Conservation (phyloP, 768 basidiomycete genomes). For the Pseudohyphozyma bogoriensis region DNA sequence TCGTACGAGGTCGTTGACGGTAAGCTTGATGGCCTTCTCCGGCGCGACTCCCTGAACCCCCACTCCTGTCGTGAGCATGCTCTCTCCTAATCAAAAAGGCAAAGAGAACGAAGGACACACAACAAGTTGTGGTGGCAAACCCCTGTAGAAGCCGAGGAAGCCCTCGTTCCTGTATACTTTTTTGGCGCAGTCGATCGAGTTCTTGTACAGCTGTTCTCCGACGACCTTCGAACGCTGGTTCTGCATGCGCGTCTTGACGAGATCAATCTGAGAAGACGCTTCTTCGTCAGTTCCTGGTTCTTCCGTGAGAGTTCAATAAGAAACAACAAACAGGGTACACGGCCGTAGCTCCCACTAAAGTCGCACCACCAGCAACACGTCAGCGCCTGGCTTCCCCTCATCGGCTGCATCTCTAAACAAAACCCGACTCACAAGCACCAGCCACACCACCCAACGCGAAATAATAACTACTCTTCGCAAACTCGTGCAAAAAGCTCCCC, state of each 20-base stretch:
- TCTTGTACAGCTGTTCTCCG: conserved; percentile 92
- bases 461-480: conserved; percentile 49
- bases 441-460: conserved; percentile 80
- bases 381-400: no score
- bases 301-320: conserved; percentile 11
- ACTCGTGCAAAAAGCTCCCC: conserved; percentile 14
- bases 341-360: conserved; percentile 71
- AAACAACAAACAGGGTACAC: conserved; percentile 83
- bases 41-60: conserved; percentile 71
- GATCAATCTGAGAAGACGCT: background rate
- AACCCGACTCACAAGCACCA: conserved; percentile 51
- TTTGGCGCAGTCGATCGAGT: conserved; percentile 67
- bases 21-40: conserved; percentile 96
- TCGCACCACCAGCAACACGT: background rate
- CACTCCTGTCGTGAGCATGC: background rate
- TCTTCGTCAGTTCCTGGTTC: conserved; percentile 20
- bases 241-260: conserved; percentile 60
- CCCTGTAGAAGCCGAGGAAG: conserved; percentile 88
- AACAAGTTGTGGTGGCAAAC: conserved; percentile 85
- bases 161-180: conserved; percentile 96
- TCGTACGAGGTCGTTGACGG: conserved; percentile 86
- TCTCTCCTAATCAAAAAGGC: background rate
- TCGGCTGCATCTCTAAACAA: no score
- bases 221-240: conserved; percentile 95
- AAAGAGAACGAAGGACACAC: conserved; percentile 42